Percentiles rank a stretch among this genome's conserved stretches.
Evolutionary conservation across 139 green algal genomes (phyloP).

Genomic region (Bryopsis sp.): DNA sequence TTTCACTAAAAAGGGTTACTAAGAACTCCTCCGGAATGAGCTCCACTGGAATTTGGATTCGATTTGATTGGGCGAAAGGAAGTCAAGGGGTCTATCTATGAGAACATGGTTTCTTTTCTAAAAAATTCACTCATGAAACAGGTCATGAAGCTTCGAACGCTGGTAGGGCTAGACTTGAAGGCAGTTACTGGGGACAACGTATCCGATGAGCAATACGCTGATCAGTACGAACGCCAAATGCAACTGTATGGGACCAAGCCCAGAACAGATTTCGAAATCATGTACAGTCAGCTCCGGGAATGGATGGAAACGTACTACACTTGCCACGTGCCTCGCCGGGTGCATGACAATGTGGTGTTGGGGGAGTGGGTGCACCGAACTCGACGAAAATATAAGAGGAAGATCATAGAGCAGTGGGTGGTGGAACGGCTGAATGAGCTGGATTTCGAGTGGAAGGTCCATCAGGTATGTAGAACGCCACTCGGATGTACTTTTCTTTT

Average conservation of each 20-base stretch:
- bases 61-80: too few species aligned
- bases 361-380: conserved; percentile 29
- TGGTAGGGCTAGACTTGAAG: conserved; percentile 22
- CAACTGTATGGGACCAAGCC: conserved; percentile 6
- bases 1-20: too few species aligned
- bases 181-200: conserved; percentile 3
- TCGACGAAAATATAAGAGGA: conserved; percentile 16
- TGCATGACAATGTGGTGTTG: conserved; percentile 24
- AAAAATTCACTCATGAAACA: conserved; percentile 5
- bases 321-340: conserved; percentile 29
- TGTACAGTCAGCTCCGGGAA: conserved; percentile 22
- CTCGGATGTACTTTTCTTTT: not conserved
- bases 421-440: conserved; percentile 23
- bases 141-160: conserved; percentile 21
- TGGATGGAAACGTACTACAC: conserved; percentile 30
- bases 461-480: conserved; percentile 14
- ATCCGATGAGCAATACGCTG: conserved; percentile 15
- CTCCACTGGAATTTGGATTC: too few species aligned
- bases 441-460: conserved; percentile 33
- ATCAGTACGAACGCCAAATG: not conserved
- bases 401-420: conserved; percentile 16
- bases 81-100: too few species aligned
- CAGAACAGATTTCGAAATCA: conserved; percentile 20
- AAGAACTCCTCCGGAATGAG: too few species aligned
- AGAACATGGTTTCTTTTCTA: too few species aligned